phyloP scores from a whole-genome alignment of 2,329 filamentous ascomycete species.

The Septoria petroselini region DNA sequence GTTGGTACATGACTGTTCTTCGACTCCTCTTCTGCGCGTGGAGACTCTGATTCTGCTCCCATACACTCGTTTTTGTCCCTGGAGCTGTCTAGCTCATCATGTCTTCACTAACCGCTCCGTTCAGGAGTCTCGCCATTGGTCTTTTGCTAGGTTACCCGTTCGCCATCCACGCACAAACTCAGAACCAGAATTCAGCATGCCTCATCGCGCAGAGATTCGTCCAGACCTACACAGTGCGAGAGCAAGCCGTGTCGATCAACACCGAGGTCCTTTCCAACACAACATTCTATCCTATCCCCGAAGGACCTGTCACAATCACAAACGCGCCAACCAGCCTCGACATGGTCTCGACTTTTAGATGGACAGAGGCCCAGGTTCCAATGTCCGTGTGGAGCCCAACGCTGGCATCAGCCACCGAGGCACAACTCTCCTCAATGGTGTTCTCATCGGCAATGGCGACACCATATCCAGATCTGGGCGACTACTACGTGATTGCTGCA shows the following conservation, averaged over 20 bases:
- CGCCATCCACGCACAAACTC: neutral
- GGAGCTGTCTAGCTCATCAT: conserved; percentile 9
- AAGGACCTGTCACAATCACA: conserved; percentile 30
- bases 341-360: conserved; percentile 31
- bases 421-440: neutral
- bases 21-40: neutral
- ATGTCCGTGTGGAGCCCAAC: conserved; percentile 7
- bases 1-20: neutral
- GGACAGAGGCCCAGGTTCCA: conserved; percentile 23
- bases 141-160: conserved; percentile 14
- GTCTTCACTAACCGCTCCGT: conserved; percentile 11
- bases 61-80: conserved; percentile 15
- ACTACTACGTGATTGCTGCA: conserved; percentile 12
- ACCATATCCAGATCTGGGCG: conserved; percentile 8
- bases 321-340: conserved; percentile 34
- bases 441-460: neutral
- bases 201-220: conserved; percentile 12
- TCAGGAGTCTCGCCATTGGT: conserved; percentile 16
- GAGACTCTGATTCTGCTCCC: conserved; percentile 8
- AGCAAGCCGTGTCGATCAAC: conserved; percentile 33
- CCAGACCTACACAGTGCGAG: conserved; percentile 25
- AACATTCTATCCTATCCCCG: conserved; percentile 31
- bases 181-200: conserved; percentile 19
- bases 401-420: neutral
- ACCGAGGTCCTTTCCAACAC: conserved; percentile 32